Conservation (phyloP, 1,139 yeast genomes). For the Oligophagozyma castellii region DNA sequence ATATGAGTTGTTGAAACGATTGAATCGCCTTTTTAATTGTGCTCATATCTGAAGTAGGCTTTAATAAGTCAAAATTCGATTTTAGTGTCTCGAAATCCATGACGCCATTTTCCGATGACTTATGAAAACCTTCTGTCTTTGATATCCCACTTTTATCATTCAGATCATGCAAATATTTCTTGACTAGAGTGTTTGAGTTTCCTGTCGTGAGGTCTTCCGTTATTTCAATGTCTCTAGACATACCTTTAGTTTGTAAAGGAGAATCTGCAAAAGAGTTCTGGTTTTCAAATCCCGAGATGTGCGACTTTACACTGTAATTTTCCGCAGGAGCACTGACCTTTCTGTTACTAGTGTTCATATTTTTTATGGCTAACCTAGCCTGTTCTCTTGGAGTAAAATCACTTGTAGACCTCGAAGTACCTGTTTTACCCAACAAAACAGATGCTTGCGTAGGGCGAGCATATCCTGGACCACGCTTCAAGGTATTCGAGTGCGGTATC, state of each 20-base stretch:
- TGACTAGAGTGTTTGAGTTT: constrained; percentile 15
- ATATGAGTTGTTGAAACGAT: constrained; percentile 5
- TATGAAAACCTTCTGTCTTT: not conserved
- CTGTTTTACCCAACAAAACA: not conserved
- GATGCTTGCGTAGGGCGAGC: constrained; percentile 6
- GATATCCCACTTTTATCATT: constrained; percentile 1
- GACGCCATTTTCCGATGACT: constrained; percentile 3
- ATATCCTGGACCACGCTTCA: too few species aligned
- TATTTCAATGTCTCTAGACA: constrained; percentile 13
- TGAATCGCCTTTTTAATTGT: constrained; percentile 8
- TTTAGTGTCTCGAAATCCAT: constrained; percentile 7
- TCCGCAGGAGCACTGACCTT: constrained; percentile 3
- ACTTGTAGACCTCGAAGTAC: constrained; percentile 15
- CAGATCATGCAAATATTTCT: constrained; percentile 15
- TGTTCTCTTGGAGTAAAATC: constrained; percentile 25
- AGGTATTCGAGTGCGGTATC: constrained; percentile 7
- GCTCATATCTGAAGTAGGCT: not conserved
- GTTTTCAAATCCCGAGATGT: constrained; percentile 2
- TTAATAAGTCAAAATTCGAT: constrained; percentile 4
- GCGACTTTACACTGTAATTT: constrained; percentile 17
- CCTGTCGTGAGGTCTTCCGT: constrained; percentile 17
- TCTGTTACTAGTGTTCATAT: constrained; percentile 14
- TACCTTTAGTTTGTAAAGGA: not conserved
- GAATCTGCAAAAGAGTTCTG: not conserved
- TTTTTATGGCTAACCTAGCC: constrained; percentile 5